Evolutionary conservation across 441 rosid species (phyloP).

Genomic region (Eugenia klotzschiana): DNA sequence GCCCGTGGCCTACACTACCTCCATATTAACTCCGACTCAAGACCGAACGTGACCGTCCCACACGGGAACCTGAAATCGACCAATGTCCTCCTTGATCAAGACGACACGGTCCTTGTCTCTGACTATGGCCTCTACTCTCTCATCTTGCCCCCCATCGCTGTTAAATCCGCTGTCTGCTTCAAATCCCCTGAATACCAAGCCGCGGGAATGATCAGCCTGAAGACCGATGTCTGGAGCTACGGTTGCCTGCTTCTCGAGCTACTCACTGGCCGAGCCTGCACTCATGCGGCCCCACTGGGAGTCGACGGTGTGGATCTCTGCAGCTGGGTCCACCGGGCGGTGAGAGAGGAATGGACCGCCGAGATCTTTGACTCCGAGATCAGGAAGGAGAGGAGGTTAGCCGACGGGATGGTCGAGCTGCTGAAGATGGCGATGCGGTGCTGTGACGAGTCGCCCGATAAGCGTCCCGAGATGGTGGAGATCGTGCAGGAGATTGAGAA

Average conservation of each 20-base stretch:
- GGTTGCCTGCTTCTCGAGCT: slow-evolving; percentile 34
- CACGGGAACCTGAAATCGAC: slow-evolving; percentile 45
- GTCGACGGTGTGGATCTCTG: slow-evolving; percentile 27
- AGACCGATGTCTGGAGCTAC: slow-evolving; percentile 41
- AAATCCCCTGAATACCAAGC: slow-evolving; percentile 35
- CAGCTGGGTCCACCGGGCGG: slow-evolving; percentile 44
- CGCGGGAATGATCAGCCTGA: slow-evolving; percentile 13
- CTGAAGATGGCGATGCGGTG: slow-evolving; percentile 30
- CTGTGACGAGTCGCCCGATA: slow-evolving; percentile 26
- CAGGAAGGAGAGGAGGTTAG: slow-evolving; percentile 18
- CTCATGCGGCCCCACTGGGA: slow-evolving; percentile 30
- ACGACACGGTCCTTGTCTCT: slow-evolving; percentile 24
- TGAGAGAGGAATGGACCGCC: slow-evolving; percentile 52
- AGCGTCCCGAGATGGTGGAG: slow-evolving; percentile 35
- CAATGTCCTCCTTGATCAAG: slow-evolving; percentile 31
- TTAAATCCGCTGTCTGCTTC: slow-evolving; percentile 18
- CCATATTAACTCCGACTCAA: slow-evolving; percentile 14
- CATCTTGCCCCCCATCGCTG: slow-evolving; percentile 20
- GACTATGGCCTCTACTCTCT: slow-evolving; percentile 34
- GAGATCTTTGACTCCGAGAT: slow-evolving; percentile 39
- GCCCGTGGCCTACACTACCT: slow-evolving; percentile 41
- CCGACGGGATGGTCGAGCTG: slow-evolving; percentile 24
- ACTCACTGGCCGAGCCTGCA: slow-evolving; percentile 26
- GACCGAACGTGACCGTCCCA: slow-evolving; percentile 7
- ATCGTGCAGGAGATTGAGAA: slow-evolving; percentile 28